A percentile compares a stretch with the other conserved stretches of the same genome.
Conservation (phyloP, 768 basidiomycete genomes). For the Strobilomyces dryophilus region DNA sequence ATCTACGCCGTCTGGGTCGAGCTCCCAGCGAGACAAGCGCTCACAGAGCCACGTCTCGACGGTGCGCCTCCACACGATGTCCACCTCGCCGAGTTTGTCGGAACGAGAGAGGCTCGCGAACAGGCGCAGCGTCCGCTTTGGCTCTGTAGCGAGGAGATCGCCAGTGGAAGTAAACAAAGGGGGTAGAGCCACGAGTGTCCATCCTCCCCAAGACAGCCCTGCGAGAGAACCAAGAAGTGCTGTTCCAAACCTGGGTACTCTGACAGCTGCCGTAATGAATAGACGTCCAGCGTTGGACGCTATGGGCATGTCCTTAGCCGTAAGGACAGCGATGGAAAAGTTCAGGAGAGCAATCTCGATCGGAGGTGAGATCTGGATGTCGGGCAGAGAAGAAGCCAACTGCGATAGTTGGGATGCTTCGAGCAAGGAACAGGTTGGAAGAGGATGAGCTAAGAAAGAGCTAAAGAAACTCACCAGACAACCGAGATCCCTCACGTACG, state of each 20-base stretch:
- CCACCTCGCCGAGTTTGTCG: constrained; percentile 53
- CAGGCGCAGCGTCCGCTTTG: constrained; percentile 41
- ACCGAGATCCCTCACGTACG: constrained; percentile 68
- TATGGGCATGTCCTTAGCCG: constrained; percentile 40
- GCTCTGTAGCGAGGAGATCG: constrained; percentile 43
- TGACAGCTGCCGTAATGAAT: constrained; percentile 33
- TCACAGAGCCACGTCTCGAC: constrained; percentile 47
- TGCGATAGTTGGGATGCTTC: constrained; percentile 36
- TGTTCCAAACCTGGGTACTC: constrained; percentile 40
- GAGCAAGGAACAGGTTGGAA: not conserved
- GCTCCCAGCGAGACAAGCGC: constrained; percentile 41
- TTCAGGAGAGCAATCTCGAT: constrained; percentile 32
- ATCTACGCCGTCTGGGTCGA: constrained; percentile 38
- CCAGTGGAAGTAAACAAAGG: constrained; percentile 49
- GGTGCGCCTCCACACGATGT: constrained; percentile 55
- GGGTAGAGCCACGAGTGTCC: constrained; percentile 66
- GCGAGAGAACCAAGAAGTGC: constrained; percentile 58
- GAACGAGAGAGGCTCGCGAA: constrained; percentile 44
- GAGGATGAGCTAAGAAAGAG: not conserved
- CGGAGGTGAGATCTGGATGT: constrained; percentile 24
- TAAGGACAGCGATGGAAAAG: constrained; percentile 34
- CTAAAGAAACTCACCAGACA: constrained; percentile 46
- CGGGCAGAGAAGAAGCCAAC: constrained; percentile 30
- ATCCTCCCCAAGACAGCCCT: constrained; percentile 70
- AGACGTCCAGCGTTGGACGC: constrained; percentile 41